Conservation (phyloP, 2,329 filamentous ascomycete species). For the Cordyceps farinosa region DNA sequence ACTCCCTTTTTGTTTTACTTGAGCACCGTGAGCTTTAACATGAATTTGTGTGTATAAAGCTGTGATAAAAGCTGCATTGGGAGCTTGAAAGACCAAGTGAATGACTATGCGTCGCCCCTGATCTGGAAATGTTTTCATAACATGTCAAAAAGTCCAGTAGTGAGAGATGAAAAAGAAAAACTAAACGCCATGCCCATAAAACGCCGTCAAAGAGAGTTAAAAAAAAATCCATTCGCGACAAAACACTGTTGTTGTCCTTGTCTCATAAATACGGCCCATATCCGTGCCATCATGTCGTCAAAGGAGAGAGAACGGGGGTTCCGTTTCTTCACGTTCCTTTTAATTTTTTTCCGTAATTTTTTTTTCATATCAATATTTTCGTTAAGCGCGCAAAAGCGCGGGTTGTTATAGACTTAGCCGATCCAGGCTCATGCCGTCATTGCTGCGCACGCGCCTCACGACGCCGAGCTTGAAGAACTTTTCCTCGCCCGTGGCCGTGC, state of each 20-base stretch:
- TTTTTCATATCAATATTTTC: neutral
- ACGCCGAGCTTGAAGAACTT: slow-evolving; percentile 78
- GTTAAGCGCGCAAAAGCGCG: neutral
- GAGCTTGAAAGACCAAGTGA: neutral
- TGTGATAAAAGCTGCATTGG: too few species aligned
- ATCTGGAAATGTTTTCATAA: slow-evolving; percentile 8
- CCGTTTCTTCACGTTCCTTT: neutral
- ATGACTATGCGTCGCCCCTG: neutral
- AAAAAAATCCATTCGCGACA: neutral
- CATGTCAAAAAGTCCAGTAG: neutral
- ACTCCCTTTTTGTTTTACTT: neutral
- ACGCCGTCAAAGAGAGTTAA: neutral
- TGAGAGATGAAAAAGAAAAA: neutral
- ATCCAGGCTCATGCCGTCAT: slow-evolving; percentile 71
- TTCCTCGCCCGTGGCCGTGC: slow-evolving; percentile 74
- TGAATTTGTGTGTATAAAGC: neutral
- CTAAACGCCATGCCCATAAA: slow-evolving; percentile 3
- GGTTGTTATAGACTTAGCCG: slow-evolving; percentile 63
- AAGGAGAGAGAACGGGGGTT: too few species aligned
- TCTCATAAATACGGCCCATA: neutral
- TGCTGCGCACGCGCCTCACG: slow-evolving; percentile 67
- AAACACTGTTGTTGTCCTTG: neutral
- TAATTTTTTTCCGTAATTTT: neutral
- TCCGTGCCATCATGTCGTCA: too few species aligned
- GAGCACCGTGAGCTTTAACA: neutral